Evolutionary conservation across 169 alveolate genomes (phyloP), one percentile per base, ranked within the genome.

Genomic region (Babesia bovis): DNA sequence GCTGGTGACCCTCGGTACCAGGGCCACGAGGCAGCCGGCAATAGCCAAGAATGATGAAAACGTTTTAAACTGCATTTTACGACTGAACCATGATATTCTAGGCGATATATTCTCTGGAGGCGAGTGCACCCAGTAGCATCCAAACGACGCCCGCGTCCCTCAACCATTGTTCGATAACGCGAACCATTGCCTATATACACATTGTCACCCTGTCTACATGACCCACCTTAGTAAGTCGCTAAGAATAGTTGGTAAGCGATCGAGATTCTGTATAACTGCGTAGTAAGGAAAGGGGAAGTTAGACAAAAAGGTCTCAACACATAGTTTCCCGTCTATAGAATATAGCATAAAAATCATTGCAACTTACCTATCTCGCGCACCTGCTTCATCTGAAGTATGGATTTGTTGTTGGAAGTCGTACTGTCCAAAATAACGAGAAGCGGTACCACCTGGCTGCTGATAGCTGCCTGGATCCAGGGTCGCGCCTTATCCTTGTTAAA

Each of bases 281-380:
- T 95, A 96, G 67, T 94, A 94, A 61, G 96, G 97, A 63, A 96
- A 96, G 19, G 99, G 99, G 92, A 97, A 96, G 82, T 96, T 97
- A 53, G 94, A 94, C 59, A 97, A 85, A 79, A 94, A 97, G 30
- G 96, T 94, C 68, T 91, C 96, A 23, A 96, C 87, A 36, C 87
- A 83, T 49, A 91, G 81, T 53, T 90, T 91, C 3, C 97, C 97
- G 66, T 91, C 92, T 55, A 60, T 32, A 65, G 93, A 91, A 55
- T 91, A 90, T 76, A 90, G 88, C 40, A 90, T 85, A 79, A 91
- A 88, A 57, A 93, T 87, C 13, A 9, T 9, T 59, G 93, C 92
- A 44, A 63, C 32, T 71, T 71, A 83, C 89, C 79, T 2, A 66
- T 85, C 47, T 76, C 71, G 1, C 67, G 55, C 15, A 85, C 89